Evolutionary conservation across 768 basidiomycete genomes (phyloP).

Genomic region (Coprinopsis cinerea): DNA sequence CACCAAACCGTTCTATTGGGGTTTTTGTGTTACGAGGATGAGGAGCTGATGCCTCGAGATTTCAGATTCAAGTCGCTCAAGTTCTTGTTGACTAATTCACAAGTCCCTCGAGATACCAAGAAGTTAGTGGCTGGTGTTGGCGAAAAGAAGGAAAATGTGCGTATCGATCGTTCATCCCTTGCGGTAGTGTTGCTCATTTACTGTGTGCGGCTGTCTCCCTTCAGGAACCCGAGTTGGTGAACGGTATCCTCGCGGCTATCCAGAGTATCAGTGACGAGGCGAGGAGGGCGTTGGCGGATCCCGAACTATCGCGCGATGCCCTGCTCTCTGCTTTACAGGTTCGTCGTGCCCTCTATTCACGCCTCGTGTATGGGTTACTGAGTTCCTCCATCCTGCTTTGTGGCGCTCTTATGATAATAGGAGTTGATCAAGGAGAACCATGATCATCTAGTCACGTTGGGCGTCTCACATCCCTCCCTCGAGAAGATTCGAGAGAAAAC

Average conservation of each 20-base stretch:
- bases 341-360: conserved; percentile 25
- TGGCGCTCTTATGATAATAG: conserved; percentile 36
- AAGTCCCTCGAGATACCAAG: conserved; percentile 91
- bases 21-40: neutral
- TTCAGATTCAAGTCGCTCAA: conserved; percentile 82
- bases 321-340: conserved; percentile 69
- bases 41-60: neutral
- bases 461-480: conserved; percentile 85
- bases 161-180: conserved; percentile 16
- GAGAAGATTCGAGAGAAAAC: conserved; percentile 79
- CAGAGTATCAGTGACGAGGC: conserved; percentile 85
- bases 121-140: conserved; percentile 88
- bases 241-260: conserved; percentile 71
- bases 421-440: conserved; percentile 88
- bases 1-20: neutral
- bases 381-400: neutral
- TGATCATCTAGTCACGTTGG: conserved; percentile 71
- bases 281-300: conserved; percentile 63
- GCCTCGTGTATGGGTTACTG: conserved; percentile 14
- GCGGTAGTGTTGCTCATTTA: conserved; percentile 6
- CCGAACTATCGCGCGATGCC: conserved; percentile 58
- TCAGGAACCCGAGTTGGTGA: conserved; percentile 83
- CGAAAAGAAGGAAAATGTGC: conserved; percentile 56
- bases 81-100: conserved; percentile 90
- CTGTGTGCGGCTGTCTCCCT: conserved; percentile 5